Base-by-base conservation (phyloP, 192 early-diverging fungal species). In the Spizellomyces punctatus region DNA sequence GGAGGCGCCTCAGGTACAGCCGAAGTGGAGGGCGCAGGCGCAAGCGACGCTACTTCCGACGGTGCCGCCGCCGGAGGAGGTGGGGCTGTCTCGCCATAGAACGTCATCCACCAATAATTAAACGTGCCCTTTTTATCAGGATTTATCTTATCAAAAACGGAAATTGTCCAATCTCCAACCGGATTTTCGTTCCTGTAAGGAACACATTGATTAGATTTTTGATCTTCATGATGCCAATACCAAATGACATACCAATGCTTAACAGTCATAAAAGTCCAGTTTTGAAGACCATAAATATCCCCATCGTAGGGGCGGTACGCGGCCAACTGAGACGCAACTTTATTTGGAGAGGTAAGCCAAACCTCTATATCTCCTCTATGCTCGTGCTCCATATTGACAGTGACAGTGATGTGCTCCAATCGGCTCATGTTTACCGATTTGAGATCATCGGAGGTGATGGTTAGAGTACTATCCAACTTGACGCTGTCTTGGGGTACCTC, bases 241-340 rank as follows among this genome's bases (percentile, higher is more conserved):
- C 16, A 10, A 19, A 21, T 14, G 8, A 74, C 79, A 69, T 82
- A 94, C 93, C 97, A 99, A 69, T 99, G 97, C 78, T 91, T 93
- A 47, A 99, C 95, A 42, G 84, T 91, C 94, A 95, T 96, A 68
- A 98, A 94, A 41, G 92, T 95, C 97, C 97, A 99, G 66, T 89
- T 84, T 8, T 62, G 16, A 63, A 96, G 91, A 10, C 97, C 97
- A 9, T 75, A 77, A 7, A 48, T 80, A 69, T 84, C 86, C 10
- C 49, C 65, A 76, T 99, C 97, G 64, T 69, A 81, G 49, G 76
- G 80, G 14, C 97, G 71, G 27, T 79, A 73, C 0, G 85, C 83
- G 0, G 87, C 92, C 60, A 99, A 76, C 70, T 88, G 76, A 54
- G 89, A 92, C 12, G 83, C 77, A 44, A 92, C 71, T 8, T 82